Evolutionary conservation across 495 filamentous ascomycete species (phyloP), one percentile per base, ranked within the genome.

Genomic region (Podospora didyma): DNA sequence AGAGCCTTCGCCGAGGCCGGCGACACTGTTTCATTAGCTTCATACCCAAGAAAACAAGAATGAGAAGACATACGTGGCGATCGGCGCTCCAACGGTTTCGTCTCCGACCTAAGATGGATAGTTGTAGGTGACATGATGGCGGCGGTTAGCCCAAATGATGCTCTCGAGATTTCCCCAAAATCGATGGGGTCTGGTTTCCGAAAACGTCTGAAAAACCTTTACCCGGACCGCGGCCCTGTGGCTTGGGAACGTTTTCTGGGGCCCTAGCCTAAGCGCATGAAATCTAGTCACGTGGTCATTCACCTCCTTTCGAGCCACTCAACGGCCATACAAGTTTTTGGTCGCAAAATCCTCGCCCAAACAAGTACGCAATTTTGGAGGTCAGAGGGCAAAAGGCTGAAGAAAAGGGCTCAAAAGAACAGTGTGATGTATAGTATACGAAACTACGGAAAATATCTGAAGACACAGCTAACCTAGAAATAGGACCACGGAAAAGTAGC

Each of bases 1-100:
- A 96, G 81, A 42, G 83, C 81, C 73, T 89, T 89, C 58, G 85
- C 76, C 28, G 87, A 91, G 22, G 84, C 80, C 22, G 71, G 71
- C 12, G 73, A 46, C 42, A 46, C 42, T 46, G 19, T 35, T 35
- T 35, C 34, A 35, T 35, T 35, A 35, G 34, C 34, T 35, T 35
- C 34, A 35, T 35, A 35, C 34, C 34, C 34, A 35, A 35, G 34
- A 35, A 35, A 35, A 35, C 14, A 35, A n/a, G 42, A 46, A 46
- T 46, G 42, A 21, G 42, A 46, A n/a, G 42, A 51, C 49, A 34
- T 75, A 37, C 72, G 68, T 19, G 75, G 71, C 47, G 73, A 73
- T 28, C 78, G 76, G 53, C 74, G 75, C 67, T 81, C 78, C 17
- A 79, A 59, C 11, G 73, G 75, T 66, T 81, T 78, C 52, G 69